Base-by-base conservation (phyloP, 345 rosid species). In the Moricandia arvensis region DNA sequence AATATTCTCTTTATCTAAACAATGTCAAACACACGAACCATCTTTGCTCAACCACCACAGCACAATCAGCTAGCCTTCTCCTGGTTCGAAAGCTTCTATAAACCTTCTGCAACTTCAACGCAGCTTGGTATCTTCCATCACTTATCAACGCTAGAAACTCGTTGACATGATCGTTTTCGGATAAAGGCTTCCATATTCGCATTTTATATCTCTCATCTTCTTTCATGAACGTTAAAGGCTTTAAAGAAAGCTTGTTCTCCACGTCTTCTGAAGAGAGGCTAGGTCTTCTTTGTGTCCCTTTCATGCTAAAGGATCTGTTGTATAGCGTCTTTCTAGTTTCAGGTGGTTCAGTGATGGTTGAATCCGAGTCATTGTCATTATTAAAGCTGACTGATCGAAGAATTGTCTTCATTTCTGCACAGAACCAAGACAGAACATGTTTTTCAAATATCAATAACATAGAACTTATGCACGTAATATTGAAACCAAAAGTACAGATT, bases 41-140 rank as follows among this genome's bases (percentile, higher is more conserved):
- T 94, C 89, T 87, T 74, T 94, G 97, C 83, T 94, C 98, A 57
- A 82, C 98, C 9, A 89, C 79, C 68, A 94, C 96, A 9, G 96
- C 98, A 64, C 97, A 91, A 82, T 94, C 97, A 49, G 98, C 97
- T 37, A 94, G 83, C 85, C 83, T 87, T 77, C 98, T 86, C 69
- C 97, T 85, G 29, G 95, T 94, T 67, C 98, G 83, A 74, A 94
- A 94, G 75, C 97, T 94, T 76, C 87, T 90, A 69, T 94, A 94
- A 31, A 94, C 97, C 72, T 90, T 94, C 85, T 94, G 97, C 83
- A 94, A 79, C 88, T 75, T 88, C 13, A 87, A 54, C 12, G 96
- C 97, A 35, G 97, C 98, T 62, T 85, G 82, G 76, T 82, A 51
- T 76, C 75, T 76, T 26, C 15, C 75, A 26, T 64, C 75, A 9